phyloP scores from a whole-genome alignment of 768 basidiomycete genomes.

The Termitomyces bulborhizus region DNA sequence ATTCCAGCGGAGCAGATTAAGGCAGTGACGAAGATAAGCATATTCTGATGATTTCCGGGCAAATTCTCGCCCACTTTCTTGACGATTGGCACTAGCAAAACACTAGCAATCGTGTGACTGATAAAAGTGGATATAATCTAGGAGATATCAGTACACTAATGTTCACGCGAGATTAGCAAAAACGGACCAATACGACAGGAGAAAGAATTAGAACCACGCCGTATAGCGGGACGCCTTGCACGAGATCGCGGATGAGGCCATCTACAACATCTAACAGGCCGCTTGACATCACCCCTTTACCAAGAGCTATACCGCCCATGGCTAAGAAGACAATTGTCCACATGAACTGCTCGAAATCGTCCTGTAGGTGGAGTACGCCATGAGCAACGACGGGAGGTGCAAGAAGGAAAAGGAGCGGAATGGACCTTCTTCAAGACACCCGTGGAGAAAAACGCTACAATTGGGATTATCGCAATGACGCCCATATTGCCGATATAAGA shows the following conservation, averaged over 20 bases:
- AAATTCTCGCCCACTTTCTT: conserved; percentile 82
- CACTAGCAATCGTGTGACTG: conserved; percentile 94
- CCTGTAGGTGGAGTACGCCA: conserved; percentile 35
- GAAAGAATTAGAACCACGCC: conserved; percentile 68
- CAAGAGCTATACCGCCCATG: conserved; percentile 97
- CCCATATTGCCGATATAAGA: conserved; percentile 91
- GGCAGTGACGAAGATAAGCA: conserved; percentile 91
- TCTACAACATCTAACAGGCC: conserved; percentile 84
- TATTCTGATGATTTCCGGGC: conserved; percentile 59
- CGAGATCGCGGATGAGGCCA: conserved; percentile 45
- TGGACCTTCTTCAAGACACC: conserved; percentile 88
- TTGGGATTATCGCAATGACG: conserved; percentile 88
- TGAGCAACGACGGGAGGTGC: not conserved
- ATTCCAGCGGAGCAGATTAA: conserved; percentile 93
- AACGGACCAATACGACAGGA: conserved; percentile 59
- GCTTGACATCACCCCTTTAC: conserved; percentile 86
- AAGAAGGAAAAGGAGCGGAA: not conserved
- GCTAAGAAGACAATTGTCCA: conserved; percentile 96
- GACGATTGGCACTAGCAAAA: conserved; percentile 95
- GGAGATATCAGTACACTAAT: not conserved
- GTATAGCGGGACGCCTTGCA: conserved; percentile 60
- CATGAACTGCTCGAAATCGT: conserved; percentile 91
- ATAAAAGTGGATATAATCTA: conserved; percentile 92
- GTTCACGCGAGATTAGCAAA: conserved; percentile 6
- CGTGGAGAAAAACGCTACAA: conserved; percentile 91